Conservation (phyloP, 495 filamentous ascomycete genomes). For the Aspergillus biplanus region DNA sequence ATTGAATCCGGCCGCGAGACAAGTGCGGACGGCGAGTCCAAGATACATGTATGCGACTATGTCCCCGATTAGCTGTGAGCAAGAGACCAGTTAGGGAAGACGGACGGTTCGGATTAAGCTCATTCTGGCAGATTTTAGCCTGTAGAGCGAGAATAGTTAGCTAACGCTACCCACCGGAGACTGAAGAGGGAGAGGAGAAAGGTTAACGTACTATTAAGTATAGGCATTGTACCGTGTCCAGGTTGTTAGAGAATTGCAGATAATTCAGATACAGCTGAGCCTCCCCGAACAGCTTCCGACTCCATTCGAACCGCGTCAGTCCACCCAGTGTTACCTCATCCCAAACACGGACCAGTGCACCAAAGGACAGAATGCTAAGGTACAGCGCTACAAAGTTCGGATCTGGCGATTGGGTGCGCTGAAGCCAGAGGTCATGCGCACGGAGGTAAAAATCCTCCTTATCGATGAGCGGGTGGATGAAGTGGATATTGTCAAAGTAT, state of each 20-base stretch:
- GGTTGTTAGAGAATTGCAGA: constrained; percentile 42
- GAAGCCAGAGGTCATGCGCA: constrained; percentile 44
- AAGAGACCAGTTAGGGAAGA: not conserved
- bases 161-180: constrained; percentile 3
- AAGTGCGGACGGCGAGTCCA: constrained; percentile 44
- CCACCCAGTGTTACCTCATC: constrained; percentile 41
- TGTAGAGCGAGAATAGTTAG: constrained; percentile 4
- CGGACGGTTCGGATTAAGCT: constrained; percentile 46
- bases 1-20: constrained; percentile 47
- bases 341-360: constrained; percentile 44
- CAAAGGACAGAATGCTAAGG: constrained; percentile 44
- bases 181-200: not conserved
- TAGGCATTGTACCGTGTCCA: constrained; percentile 46
- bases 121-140: constrained; percentile 50
- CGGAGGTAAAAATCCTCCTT: constrained; percentile 43
- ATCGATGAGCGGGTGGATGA: constrained; percentile 47
- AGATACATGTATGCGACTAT: constrained; percentile 52
- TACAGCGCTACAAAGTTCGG: constrained; percentile 46
- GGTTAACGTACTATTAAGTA: constrained; percentile 41
- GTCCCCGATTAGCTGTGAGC: constrained; percentile 11
- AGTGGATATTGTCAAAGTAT: constrained; percentile 49
- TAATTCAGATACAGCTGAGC: constrained; percentile 43
- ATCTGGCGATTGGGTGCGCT: constrained; percentile 33
- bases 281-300: constrained; percentile 46
- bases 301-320: constrained; percentile 46